phyloP scores from a whole-genome alignment of 257 asterid genomes.

The Marsdenia floribunda region DNA sequence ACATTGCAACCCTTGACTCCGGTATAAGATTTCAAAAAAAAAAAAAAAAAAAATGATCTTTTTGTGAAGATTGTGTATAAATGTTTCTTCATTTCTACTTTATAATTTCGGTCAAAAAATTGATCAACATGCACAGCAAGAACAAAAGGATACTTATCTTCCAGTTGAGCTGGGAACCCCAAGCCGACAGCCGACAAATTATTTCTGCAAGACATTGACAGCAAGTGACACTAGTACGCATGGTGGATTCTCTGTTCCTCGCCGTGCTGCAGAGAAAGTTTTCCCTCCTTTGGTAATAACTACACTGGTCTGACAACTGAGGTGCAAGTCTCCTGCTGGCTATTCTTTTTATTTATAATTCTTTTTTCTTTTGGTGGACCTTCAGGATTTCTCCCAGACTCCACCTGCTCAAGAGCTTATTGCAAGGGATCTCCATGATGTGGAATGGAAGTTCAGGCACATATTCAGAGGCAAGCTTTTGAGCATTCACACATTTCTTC shows the following conservation, averaged over 20 bases:
- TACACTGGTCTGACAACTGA: slow-evolving; percentile 7
- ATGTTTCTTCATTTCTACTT: slow-evolving; percentile 4
- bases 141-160: slow-evolving; percentile 81
- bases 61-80: slow-evolving; percentile 11
- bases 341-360: slow-evolving; percentile 7
- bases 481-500: not conserved
- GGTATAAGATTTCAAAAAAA: slow-evolving; percentile 30
- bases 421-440: slow-evolving; percentile 95
- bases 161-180: slow-evolving; percentile 89
- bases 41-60: not conserved
- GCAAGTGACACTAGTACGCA: slow-evolving; percentile 98
- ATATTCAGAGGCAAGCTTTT: slow-evolving; percentile 74
- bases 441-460: slow-evolving; percentile 97
- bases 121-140: slow-evolving; percentile 51
- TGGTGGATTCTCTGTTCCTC: slow-evolving; percentile 97
- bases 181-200: slow-evolving; percentile 86
- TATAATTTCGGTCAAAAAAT: slow-evolving; percentile 11
- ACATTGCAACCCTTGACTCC: slow-evolving; percentile 89
- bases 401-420: slow-evolving; percentile 98
- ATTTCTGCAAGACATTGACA: slow-evolving; percentile 93
- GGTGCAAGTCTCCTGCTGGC: slow-evolving; percentile 8
- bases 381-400: slow-evolving; percentile 87
- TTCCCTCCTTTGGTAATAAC: slow-evolving; percentile 87
- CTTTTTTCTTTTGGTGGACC: slow-evolving; percentile 14
- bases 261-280: slow-evolving; percentile 99